Evolutionary conservation across 208 protist genomes (phyloP).

Genomic region (Zelonia costaricensis): DNA sequence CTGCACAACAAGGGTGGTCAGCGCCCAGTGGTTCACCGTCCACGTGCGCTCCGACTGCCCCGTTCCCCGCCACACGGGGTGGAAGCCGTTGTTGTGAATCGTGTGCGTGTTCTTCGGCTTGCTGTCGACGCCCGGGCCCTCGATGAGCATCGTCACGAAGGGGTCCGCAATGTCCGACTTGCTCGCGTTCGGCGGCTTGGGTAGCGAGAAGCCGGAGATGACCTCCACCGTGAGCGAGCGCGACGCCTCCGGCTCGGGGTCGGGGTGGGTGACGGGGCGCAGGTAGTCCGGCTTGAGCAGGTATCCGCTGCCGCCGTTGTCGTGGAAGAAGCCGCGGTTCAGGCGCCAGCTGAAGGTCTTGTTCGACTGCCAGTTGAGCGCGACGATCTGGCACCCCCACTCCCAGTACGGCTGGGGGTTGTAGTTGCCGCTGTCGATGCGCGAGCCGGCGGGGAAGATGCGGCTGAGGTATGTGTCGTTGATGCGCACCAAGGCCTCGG

Average conservation of each 20-base stretch:
- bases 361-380: conserved; percentile 92
- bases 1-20: conserved; percentile 67
- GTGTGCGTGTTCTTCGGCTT: conserved; percentile 31
- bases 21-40: conserved; percentile 43
- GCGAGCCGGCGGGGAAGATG: conserved; percentile 91
- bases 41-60: conserved; percentile 44
- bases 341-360: conserved; percentile 61
- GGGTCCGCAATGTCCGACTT: conserved; percentile 66
- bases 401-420: conserved; percentile 80
- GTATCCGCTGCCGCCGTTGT: conserved; percentile 94
- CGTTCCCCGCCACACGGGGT: conserved; percentile 69
- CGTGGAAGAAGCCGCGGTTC: conserved; percentile 89
- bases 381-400: conserved; percentile 86
- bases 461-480: conserved; percentile 83
- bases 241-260: conserved; percentile 5
- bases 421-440: conserved; percentile 94
- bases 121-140: conserved; percentile 40
- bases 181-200: conserved; percentile 39
- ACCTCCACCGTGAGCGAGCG: conserved; percentile 56
- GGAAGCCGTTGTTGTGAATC: conserved; percentile 73
- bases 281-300: conserved; percentile 91
- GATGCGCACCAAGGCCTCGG: conserved; percentile 37
- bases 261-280: conserved; percentile 16
- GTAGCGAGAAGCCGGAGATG: conserved; percentile 74
- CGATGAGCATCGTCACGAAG: conserved; percentile 51